Conservation (phyloP, 345 rosid genomes). For the Linum usitatissimum region DNA sequence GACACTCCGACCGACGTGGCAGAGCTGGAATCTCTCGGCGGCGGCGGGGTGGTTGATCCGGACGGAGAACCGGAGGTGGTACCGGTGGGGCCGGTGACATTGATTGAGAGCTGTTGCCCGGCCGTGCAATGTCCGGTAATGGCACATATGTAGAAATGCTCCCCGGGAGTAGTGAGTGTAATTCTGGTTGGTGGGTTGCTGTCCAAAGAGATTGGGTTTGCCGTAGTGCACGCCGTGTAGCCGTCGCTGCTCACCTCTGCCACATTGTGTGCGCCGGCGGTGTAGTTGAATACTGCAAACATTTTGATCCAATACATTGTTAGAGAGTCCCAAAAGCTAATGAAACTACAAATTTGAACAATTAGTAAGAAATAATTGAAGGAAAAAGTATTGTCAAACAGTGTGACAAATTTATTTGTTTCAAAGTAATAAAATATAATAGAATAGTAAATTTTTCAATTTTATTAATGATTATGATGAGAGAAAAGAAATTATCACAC, state of each 20-base stretch:
- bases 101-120: slow-evolving; percentile 40
- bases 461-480: no score
- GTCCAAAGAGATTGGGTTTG: slow-evolving; percentile 16
- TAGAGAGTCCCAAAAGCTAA: background rate
- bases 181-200: slow-evolving; percentile 28
- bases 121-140: slow-evolving; percentile 27
- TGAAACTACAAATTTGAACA: background rate
- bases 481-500: no score
- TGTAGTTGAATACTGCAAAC: slow-evolving; percentile 40
- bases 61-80: slow-evolving; percentile 1
- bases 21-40: background rate
- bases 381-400: no score
- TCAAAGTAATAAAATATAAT: no score
- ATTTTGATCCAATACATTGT: background rate
- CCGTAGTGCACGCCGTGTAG: slow-evolving; percentile 26
- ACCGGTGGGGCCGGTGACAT: slow-evolving; percentile 18
- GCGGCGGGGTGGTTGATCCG: background rate
- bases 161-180: slow-evolving; percentile 32
- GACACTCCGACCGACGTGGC: background rate
- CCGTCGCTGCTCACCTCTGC: slow-evolving; percentile 34
- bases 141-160: slow-evolving; percentile 38
- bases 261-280: slow-evolving; percentile 39
- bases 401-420: no score
- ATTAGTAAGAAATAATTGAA: background rate
- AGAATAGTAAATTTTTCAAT: no score